Conservation (phyloP, 108 stramenopile species). For the Bacterosira constricta region DNA sequence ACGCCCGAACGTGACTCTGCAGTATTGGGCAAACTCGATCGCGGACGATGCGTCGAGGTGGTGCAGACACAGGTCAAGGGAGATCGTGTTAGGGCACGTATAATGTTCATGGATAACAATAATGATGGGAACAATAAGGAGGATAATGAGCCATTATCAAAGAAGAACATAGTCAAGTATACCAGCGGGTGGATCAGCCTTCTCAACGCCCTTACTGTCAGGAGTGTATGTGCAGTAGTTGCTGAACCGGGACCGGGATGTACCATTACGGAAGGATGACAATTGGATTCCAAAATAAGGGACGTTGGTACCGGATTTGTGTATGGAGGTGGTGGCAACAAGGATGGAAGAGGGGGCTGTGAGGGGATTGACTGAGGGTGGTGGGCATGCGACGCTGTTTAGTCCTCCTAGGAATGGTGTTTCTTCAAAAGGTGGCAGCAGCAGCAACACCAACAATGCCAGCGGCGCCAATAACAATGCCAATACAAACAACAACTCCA, state of each 20-base stretch:
- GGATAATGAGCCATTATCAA: background rate
- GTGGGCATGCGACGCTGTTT: slow-evolving; percentile 43
- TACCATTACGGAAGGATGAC: slow-evolving; percentile 37
- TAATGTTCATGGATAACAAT: slow-evolving; percentile 19
- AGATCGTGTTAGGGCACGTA: slow-evolving; percentile 40
- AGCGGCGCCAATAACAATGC: background rate
- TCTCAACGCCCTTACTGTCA: slow-evolving; percentile 36
- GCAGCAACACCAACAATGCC: background rate
- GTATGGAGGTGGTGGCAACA: slow-evolving; percentile 43
- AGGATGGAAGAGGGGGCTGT: slow-evolving; percentile 44
- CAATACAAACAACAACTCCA: too few relatives aligned
- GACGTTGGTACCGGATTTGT: slow-evolving; percentile 23
- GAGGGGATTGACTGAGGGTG: slow-evolving; percentile 35
- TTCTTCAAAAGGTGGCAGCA: background rate
- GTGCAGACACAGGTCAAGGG: slow-evolving; percentile 42
- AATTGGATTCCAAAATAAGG: slow-evolving; percentile 42
- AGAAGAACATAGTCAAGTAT: slow-evolving; percentile 1
- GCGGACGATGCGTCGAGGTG: slow-evolving; percentile 43
- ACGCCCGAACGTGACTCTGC: slow-evolving; percentile 44
- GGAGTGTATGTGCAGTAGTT: slow-evolving; percentile 42
- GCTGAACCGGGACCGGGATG: slow-evolving; percentile 36
- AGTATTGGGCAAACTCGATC: slow-evolving; percentile 29
- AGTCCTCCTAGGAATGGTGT: background rate
- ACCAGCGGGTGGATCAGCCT: slow-evolving; percentile 40
- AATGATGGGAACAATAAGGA: background rate